These are phyloP conservation scores for Catunica adiposa DNA, from an alignment of 2,329 filamentous ascomycete species.

Conservation along the genomic window DNA sequence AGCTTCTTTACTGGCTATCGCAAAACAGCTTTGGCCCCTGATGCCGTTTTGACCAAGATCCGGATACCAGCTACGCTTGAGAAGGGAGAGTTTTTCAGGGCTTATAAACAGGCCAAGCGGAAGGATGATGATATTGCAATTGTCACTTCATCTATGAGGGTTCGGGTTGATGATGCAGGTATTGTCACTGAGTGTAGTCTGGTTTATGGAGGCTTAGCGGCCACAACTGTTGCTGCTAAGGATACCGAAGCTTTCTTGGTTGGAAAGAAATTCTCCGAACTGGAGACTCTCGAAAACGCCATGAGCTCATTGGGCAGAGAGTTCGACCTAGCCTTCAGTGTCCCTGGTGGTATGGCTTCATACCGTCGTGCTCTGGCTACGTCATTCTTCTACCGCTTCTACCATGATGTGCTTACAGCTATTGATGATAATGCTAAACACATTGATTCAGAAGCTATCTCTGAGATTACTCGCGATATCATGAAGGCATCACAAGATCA, in stretches of 20 bases:
- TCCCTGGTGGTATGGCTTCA: constrained; percentile 93
- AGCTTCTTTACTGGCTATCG: constrained; percentile 89
- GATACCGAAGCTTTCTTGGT: constrained; percentile 56
- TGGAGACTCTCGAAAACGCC: constrained; percentile 68
- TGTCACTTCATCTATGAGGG: constrained; percentile 70
- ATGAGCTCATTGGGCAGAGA: constrained; percentile 84
- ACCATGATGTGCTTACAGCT: constrained; percentile 64
- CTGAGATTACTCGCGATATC: constrained; percentile 71
- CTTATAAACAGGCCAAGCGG: constrained; percentile 92
- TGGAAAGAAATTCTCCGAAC: constrained; percentile 65
- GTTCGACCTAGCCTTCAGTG: constrained; percentile 76
- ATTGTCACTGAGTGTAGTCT: constrained; percentile 59
- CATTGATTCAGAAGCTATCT: constrained; percentile 56
- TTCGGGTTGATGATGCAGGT: constrained; percentile 53
- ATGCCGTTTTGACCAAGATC: constrained; percentile 74
- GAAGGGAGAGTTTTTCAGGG: constrained; percentile 67
- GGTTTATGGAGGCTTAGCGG: constrained; percentile 90
- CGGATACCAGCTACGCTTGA: constrained; percentile 62
- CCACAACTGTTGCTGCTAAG: constrained; percentile 75
- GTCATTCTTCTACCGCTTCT: constrained; percentile 94
- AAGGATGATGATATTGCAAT: constrained; percentile 99
- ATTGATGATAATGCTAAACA: constrained; percentile 27
- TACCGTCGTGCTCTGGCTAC: constrained; percentile 83
- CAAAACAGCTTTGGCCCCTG: constrained; percentile 59
- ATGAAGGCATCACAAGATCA: constrained; percentile 68